Conservation (phyloP, 2,329 filamentous ascomycete species). For the Ambrosiella cleistominuta region DNA sequence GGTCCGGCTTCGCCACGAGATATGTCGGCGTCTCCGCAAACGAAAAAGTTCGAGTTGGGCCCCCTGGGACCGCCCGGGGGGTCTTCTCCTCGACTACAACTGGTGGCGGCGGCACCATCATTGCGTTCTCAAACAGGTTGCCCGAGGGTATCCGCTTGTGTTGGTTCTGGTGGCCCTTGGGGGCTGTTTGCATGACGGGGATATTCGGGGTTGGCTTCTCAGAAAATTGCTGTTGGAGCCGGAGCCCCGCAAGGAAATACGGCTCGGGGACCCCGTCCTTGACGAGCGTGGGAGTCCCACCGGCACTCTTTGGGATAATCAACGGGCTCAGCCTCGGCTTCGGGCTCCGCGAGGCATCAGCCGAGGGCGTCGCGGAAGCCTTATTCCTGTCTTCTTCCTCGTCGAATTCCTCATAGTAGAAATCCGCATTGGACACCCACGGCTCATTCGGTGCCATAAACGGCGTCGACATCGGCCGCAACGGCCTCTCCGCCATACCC, state of each 20-base stretch:
- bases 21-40: conserved; percentile 4
- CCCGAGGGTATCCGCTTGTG: neutral
- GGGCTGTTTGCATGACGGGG: neutral
- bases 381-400: neutral
- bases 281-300: neutral
- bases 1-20: neutral
- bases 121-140: neutral
- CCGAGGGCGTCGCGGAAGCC: neutral
- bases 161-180: neutral
- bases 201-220: neutral
- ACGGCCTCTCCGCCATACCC: neutral
- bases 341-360: neutral
- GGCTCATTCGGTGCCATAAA: conserved; percentile 11
- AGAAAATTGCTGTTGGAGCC: conserved; percentile 7
- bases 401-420: neutral
- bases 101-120: neutral
- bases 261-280: neutral
- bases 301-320: conserved; percentile 7
- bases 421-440: conserved; percentile 6
- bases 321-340: conserved; percentile 5
- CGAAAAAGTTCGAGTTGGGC: conserved; percentile 1
- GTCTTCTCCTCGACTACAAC: neutral
- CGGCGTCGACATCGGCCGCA: conserved; percentile 7
- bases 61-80: neutral
- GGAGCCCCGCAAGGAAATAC: conserved; percentile 9